Base-by-base conservation (phyloP, 352 stramenopile genomes). In the Lagenidium sp. region DNA sequence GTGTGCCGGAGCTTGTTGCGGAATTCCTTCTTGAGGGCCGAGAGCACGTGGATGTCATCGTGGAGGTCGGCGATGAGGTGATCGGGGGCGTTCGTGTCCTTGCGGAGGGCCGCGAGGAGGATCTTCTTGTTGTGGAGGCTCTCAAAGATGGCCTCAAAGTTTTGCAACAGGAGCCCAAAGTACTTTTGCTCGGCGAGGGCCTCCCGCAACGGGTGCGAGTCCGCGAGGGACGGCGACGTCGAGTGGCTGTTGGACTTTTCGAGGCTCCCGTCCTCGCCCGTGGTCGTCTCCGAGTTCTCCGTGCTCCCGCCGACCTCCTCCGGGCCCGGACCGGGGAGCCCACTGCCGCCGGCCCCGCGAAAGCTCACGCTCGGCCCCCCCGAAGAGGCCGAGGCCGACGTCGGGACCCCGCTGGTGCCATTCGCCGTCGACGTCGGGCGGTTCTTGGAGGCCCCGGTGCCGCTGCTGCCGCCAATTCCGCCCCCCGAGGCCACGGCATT, bases 101-200 rank as follows among this genome's bases (percentile, higher is more conserved):
- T 89, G 6, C 74, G 73, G 31, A 89, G 46, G 10, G 70, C 76
- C 20, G 73, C 73, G 11, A 89, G 42, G 15, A 89, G 60, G 44
- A 86, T 68, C 47, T 89, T 89, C 65, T 85, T 89, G 57, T 86
- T 89, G 60, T 89, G 73, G 22, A 89, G 55, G 44, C 70, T 85
- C 55, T 89, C 77, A 31, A 89, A 89, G 36, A 86, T 85, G 30
- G 75, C 71, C 50, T 89, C 76, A 46, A 89, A 89, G 53, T 89
- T 89, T 47, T 89, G 76, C 51, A 89, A 50, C 61, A 89, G 43
- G 36, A 89, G 41, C 2, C 71, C 74, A 51, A 89, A 89, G 47
- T 85, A 85, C 49, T 89, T 85, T 41, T 89, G 76, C 44, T 86
- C 73, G 1, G 67, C 65, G n/a, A 89, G 52, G n/a, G 67, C 68